phyloP scores from a whole-genome alignment of 768 basidiomycete species.

The Leccinum sublutescens region DNA sequence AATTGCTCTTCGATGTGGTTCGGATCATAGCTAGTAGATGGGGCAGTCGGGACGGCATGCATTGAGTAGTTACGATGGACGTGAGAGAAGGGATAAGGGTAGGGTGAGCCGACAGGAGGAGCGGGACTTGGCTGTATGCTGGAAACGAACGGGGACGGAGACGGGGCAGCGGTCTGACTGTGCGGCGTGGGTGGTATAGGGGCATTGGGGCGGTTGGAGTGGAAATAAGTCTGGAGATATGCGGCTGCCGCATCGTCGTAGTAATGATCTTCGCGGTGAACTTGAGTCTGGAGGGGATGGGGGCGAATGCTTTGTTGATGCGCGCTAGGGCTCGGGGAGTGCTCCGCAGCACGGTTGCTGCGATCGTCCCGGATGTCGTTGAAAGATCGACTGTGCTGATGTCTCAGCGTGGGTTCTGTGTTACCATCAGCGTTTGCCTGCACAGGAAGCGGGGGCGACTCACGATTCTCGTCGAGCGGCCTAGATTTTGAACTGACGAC shows the following conservation, averaged over 20 bases:
- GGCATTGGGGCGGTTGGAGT: constrained; percentile 64
- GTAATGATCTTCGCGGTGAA: constrained; percentile 57
- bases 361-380: constrained; percentile 24
- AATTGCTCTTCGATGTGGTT: constrained; percentile 66
- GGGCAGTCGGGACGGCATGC: constrained; percentile 43
- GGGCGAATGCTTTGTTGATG: constrained; percentile 32
- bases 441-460: constrained; percentile 16
- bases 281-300: constrained; percentile 38
- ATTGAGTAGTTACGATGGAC: constrained; percentile 20
- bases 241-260: constrained; percentile 60
- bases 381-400: constrained; percentile 21
- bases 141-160: constrained; percentile 65
- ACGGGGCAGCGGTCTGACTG: constrained; percentile 69
- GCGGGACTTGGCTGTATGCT: constrained; percentile 54
- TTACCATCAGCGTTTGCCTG: constrained; percentile 17
- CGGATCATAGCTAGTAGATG: constrained; percentile 37
- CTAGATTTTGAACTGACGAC: constrained; percentile 48
- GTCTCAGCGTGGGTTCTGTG: constrained; percentile 19
- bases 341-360: constrained; percentile 20
- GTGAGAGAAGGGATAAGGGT: constrained; percentile 67
- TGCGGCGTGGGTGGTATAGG: constrained; percentile 81
- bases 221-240: constrained; percentile 59
- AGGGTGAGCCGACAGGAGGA: constrained; percentile 67
- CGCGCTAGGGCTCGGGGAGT: constrained; percentile 16
- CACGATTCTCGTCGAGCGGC: constrained; percentile 29